Evolutionary conservation across 305 asterid genomes (phyloP), one percentile per base, ranked within the genome.

Genomic region (Fraxinus baroniana): DNA sequence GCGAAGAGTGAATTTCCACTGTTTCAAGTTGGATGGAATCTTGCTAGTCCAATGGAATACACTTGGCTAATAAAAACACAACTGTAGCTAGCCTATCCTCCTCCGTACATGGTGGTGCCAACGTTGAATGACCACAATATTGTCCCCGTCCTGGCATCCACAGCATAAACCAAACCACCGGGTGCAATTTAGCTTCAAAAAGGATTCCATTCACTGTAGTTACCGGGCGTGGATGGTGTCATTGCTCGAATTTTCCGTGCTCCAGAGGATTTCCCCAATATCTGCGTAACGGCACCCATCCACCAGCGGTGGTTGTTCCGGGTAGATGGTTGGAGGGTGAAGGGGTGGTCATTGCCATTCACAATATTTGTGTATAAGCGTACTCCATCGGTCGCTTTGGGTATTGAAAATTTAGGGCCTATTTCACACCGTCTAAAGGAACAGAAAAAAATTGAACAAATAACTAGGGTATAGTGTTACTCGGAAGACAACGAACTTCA

Each of bases 11-110:
- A 90, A 49, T 85, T 90, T 49, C 97, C 97, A 22, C 85, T 86
- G 37, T 86, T 91, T 93, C 94, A 94, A 70, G 93, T 91, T 7
- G 97, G 97, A 74, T 90, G 92, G 78, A 91, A 90, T 86, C 0
- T 74, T 0, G 91, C 92, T 20, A 83, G 84, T 3, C 91, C 87
- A 33, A 89, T 36, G 0, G 93, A 90, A 83, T 89, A 93, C 17
- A 94, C 98, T 76, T 86, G 89, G 3, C 52, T 0, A 41, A 41
- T 41, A 41, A 41, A 9, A 1, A 10, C 83, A 80, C 97, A 94
- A 0, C 94, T 94, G 66, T 89, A 87, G 87, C 92, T 88, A 5
- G 88, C 84, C 0, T 94, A 93, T 2, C 88, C 93, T 55, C 98
- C 97, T 1, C 98, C 95, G 22, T 91, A 89, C 5, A 92, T 82